Conservation (phyloP, 2,329 filamentous ascomycete genomes). For the Cladophialophora chaetospira region DNA sequence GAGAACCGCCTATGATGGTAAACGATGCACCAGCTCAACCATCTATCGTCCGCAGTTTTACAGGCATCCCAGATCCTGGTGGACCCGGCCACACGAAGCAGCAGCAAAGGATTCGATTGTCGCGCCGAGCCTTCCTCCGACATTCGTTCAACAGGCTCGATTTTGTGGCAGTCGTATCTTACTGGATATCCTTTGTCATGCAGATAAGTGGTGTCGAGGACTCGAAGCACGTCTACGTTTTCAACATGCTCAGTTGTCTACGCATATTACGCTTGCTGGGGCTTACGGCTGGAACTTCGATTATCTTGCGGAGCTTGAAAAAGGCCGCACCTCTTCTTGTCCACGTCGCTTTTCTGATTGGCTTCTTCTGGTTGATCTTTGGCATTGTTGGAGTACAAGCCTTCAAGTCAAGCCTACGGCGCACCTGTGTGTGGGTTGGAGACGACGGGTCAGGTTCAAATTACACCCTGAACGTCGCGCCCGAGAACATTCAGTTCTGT, state of each 20-base stretch:
- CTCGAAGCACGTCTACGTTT: conserved; percentile 75
- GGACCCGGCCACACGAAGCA: conserved; percentile 65
- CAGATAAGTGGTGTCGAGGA: conserved; percentile 70
- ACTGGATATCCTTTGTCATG: conserved; percentile 86
- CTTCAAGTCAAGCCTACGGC: conserved; percentile 81
- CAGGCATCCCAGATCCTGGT: conserved; percentile 65
- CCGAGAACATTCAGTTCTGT: conserved; percentile 74
- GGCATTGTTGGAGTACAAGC: conserved; percentile 96
- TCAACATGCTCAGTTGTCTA: conserved; percentile 94
- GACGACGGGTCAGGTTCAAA: conserved; percentile 48
- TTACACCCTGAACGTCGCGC: conserved; percentile 50
- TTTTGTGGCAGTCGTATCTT: conserved; percentile 90
- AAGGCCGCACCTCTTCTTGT: conserved; percentile 89
- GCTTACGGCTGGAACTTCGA: conserved; percentile 91
- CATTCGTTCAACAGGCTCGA: conserved; percentile 96
- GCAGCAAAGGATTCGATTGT: conserved; percentile 80
- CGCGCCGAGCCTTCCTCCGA: conserved; percentile 85
- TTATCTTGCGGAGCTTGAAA: conserved; percentile 92
- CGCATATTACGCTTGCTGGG: conserved; percentile 89
- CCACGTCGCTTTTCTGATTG: conserved; percentile 89
- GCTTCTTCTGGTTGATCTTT: conserved; percentile 97
- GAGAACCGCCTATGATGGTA: conserved; percentile 46
- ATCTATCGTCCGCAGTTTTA: conserved; percentile 75
- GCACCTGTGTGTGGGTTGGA: conserved; percentile 77
- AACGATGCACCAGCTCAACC: conserved; percentile 53